Evolutionary conservation across 345 rosid species (phyloP), one percentile per base, ranked within the genome.

Genomic region (Crucihimalaya himalaica): DNA sequence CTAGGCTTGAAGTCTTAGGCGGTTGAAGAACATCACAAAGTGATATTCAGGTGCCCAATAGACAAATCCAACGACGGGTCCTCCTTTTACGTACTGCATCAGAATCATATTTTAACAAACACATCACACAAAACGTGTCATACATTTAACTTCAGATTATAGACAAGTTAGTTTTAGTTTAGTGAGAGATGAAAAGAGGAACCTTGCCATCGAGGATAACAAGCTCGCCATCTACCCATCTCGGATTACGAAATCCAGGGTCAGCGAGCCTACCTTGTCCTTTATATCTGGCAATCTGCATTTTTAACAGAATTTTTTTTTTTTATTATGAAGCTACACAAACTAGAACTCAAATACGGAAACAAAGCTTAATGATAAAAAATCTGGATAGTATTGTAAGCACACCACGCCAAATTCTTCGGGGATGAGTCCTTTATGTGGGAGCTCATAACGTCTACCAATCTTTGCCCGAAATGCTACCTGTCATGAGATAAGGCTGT

Each of bases 191-290:
- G 13, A 68, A 25, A 65, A 53, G 62, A 76, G 4, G 31, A 53
- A 94, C 98, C 98, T 94, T 94, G 75, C 98, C 97, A 46, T 91
- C 97, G 40, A 91, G 87, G 82, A 94, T 85, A 73, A 94, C 93
- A 73, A 94, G 92, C 86, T 94, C 97, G 23, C 98, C 98, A 25
- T 94, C 97, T 79, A 94, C 97, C 98, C 98, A 94, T 79, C 90
- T 84, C 23, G 96, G 96, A 70, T 88, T 89, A 67, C 69, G 86
- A 75, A 83, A 91, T 55, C 98, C 98, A 28, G 90, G 93, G 61
- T 89, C 97, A 50, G 97, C 93, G 63, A 94, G 92, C 85, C 96
- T 86, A 66, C 97, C 98, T 78, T 94, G 96, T 59, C 97, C 98
- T 85, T 79, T 89, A 79, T 94, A 94, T 74, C 97, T 83, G 80